Evolutionary conservation across 768 basidiomycete species (phyloP).

Genomic region (Holtermanniella nyarrowii): DNA sequence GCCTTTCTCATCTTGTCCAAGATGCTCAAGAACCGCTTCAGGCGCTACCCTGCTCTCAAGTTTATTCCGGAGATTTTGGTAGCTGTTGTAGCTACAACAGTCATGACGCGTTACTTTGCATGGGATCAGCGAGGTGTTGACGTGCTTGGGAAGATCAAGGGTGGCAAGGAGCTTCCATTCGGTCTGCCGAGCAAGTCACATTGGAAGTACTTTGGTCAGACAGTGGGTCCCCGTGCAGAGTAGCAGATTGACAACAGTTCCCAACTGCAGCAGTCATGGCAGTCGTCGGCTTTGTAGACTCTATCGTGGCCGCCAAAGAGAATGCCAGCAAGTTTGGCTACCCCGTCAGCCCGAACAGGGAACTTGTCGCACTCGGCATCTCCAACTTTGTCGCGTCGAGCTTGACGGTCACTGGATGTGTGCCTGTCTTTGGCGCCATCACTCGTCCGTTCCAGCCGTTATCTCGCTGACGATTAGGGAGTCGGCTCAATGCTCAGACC

Average conservation of each 20-base stretch:
- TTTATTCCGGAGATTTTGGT: constrained; percentile 83
- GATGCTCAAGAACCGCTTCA: constrained; percentile 44
- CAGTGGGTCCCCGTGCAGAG: constrained; percentile 36
- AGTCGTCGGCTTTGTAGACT: constrained; percentile 84
- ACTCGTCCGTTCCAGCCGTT: constrained; percentile 49
- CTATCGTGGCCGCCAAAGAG: constrained; percentile 90
- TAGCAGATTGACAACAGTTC: constrained; percentile 17
- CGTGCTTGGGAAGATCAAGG: constrained; percentile 68
- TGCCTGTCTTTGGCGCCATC: constrained; percentile 88
- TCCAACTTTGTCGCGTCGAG: constrained; percentile 70
- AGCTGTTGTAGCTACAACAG: constrained; percentile 74
- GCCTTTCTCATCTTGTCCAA: constrained; percentile 55
- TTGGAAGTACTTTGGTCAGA: constrained; percentile 58
- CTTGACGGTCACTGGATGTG: constrained; percentile 59
- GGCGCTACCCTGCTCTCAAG: constrained; percentile 52
- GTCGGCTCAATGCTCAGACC: constrained; percentile 79
- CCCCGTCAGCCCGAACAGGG: constrained; percentile 84
- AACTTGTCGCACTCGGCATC: constrained; percentile 79
- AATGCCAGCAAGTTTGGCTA: constrained; percentile 75
- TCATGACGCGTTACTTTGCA: constrained; percentile 54
- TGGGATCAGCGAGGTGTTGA: constrained; percentile 74
- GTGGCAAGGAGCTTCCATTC: constrained; percentile 50
- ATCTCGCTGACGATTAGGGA: constrained; percentile 34
- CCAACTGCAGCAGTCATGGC: constrained; percentile 55
- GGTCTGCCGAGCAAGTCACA: constrained; percentile 57